A percentile compares a stretch with the other conserved stretches of the same genome.
Conservation (phyloP, 2,329 filamentous ascomycete genomes). For the Colletotrichum sp. region DNA sequence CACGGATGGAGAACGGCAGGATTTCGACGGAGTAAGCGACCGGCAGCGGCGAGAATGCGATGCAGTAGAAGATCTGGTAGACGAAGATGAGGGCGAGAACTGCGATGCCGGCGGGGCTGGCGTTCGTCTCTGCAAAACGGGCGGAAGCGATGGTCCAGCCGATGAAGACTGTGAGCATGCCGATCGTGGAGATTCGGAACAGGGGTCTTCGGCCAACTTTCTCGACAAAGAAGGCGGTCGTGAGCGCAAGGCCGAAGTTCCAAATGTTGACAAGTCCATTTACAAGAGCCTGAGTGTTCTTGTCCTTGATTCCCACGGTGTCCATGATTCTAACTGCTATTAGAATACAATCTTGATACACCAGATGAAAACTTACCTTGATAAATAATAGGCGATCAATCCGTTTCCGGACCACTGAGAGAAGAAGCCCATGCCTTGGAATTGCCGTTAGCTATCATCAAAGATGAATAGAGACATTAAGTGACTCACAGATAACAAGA, state of each 20-base stretch:
- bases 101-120: constrained; percentile 31
- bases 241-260: constrained; percentile 30
- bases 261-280: constrained; percentile 33
- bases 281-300: constrained; percentile 29
- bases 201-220: constrained; percentile 29
- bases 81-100: constrained; percentile 41
- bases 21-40: constrained; percentile 56
- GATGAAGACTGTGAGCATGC: constrained; percentile 37
- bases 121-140: constrained; percentile 31
- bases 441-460: not conserved
- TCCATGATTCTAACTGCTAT: constrained; percentile 22
- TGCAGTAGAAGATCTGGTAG: constrained; percentile 53
- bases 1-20: constrained; percentile 56
- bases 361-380: not conserved
- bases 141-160: constrained; percentile 39
- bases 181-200: constrained; percentile 26
- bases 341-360: not conserved
- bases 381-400: constrained; percentile 29
- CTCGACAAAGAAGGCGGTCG: constrained; percentile 32
- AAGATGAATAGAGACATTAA: not conserved
- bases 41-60: constrained; percentile 59
- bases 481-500: constrained; percentile 31
- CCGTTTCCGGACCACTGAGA: constrained; percentile 43
- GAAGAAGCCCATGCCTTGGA: constrained; percentile 45
- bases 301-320: constrained; percentile 26